Evolutionary conservation across 2,329 filamentous ascomycete genomes (phyloP), one percentile per base, ranked within the genome.

Genomic region (Colletotrichum caudatum): DNA sequence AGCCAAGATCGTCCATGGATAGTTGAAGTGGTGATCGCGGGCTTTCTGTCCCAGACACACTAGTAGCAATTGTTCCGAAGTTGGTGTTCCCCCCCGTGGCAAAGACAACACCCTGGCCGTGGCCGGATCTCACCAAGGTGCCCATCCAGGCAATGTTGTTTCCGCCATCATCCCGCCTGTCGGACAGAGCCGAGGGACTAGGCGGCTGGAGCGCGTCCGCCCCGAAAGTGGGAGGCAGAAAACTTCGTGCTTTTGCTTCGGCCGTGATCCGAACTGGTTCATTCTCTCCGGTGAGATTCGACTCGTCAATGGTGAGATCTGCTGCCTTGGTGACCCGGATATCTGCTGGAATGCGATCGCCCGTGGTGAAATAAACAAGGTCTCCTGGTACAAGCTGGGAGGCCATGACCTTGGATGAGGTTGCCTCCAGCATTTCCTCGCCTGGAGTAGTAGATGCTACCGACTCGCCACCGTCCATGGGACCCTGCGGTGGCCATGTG

Each of bases 101-200:
- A 80, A 98, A 97, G n/a, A 99, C 96, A 75, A 99, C 92, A 54
- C 96, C 96, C 80, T 97, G 95, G 0, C 96, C 96, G 78, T 99
- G 92, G 14, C 96, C 96, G 46, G 95, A 98, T 75, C 95, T 94
- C 44, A 99, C 94, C 74, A 99, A 82, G 3, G 96, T 99, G 37
- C 96, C 96, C 95, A 99, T 98, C 80, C 98, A 98, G 2, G 95
- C 96, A 79, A 99, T 95, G 77, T 99, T 98, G 77, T 93, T 93
- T 62, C 93, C 83, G 60, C 90, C 87, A 56, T 93, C 88, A 75
- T 93, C 91, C 37, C 89, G 73, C 86, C 90, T 75, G 87, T 89
- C 59, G 84, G 88, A 87, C 48, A 85, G 81, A 33, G 83, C 82
- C 51, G 85, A 84, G 12, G 80, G 79, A 51, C 77, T 81, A 6